Conservation (phyloP, 75 land plant genomes). For the Pseudotsuga menziesii region DNA sequence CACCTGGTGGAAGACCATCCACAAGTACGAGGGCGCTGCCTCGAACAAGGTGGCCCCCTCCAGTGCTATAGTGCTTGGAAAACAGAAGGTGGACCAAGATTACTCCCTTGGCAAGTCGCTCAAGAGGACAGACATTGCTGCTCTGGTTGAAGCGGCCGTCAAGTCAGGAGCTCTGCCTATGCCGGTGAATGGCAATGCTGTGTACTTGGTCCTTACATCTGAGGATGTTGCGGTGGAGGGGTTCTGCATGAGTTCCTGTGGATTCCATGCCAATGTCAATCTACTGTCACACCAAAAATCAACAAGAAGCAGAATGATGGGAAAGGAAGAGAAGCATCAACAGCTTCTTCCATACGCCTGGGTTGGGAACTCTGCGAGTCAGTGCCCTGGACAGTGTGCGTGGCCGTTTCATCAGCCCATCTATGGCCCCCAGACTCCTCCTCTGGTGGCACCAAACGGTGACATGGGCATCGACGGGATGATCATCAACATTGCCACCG, state of each 20-base stretch:
- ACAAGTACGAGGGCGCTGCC: constrained; percentile 23
- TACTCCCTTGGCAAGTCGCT: constrained; percentile 17
- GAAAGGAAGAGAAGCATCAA: background rate
- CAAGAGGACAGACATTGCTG: constrained; percentile 12
- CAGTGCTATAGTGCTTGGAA: background rate
- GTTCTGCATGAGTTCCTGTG: constrained; percentile 47
- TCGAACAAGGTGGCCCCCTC: background rate
- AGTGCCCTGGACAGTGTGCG: constrained; percentile 80
- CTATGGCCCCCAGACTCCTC: constrained; percentile 60
- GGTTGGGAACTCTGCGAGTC: constrained; percentile 65
- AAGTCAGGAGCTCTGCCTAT: background rate
- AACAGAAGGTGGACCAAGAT: background rate
- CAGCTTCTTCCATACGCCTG: constrained; percentile 39
- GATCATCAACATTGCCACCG: constrained; percentile 58
- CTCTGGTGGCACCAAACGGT: constrained; percentile 56
- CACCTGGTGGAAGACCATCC: constrained; percentile 34
- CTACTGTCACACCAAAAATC: background rate
- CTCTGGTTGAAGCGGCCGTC: constrained; percentile 12
- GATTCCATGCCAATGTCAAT: constrained; percentile 18
- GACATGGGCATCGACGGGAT: constrained; percentile 75
- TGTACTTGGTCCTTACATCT: constrained; percentile 40
- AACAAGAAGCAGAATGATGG: background rate
- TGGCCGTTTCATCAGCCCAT: constrained; percentile 73
- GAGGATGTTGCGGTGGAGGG: constrained; percentile 35
- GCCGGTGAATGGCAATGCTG: constrained; percentile 4